Evolutionary conservation across 129 eudicot species (phyloP).

Genomic region (Tagetes erecta): DNA sequence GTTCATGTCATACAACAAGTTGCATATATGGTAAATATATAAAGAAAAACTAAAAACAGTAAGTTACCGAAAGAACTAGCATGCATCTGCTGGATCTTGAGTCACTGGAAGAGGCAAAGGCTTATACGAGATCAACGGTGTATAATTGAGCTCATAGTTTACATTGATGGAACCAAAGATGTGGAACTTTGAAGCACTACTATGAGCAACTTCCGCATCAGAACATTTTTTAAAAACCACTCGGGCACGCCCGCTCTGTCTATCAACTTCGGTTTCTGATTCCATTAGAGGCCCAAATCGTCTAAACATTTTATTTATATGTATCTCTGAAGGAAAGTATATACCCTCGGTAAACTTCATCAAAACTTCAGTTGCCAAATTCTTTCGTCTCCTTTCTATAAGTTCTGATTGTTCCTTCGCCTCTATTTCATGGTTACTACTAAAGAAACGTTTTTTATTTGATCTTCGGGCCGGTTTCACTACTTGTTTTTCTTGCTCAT

Average conservation of each 20-base stretch:
- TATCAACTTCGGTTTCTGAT: constrained; percentile 82
- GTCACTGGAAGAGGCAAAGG: constrained; percentile 47
- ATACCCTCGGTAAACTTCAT: constrained; percentile 54
- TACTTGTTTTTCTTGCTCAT: constrained; percentile 44
- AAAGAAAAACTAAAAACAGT: background rate
- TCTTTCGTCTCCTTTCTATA: constrained; percentile 42
- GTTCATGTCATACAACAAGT: constrained; percentile 3
- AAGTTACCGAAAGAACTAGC: constrained; percentile 43
- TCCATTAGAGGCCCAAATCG: constrained; percentile 82
- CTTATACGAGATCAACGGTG: constrained; percentile 55
- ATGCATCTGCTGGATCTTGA: constrained; percentile 39
- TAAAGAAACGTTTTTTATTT: constrained; percentile 51
- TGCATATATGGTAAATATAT: background rate
- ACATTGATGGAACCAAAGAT: constrained; percentile 74
- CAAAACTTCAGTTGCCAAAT: constrained; percentile 68
- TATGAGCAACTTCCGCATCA: constrained; percentile 91
- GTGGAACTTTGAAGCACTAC: constrained; percentile 69
- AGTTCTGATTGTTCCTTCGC: constrained; percentile 44
- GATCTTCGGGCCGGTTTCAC: constrained; percentile 48
- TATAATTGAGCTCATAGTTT: constrained; percentile 69
- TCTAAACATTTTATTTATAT: constrained; percentile 64
- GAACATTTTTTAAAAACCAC: constrained; percentile 82
- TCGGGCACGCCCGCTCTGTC: constrained; percentile 61
- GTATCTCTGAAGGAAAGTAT: constrained; percentile 63
- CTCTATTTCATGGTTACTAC: constrained; percentile 39